Evolutionary conservation across 495 filamentous ascomycete species (phyloP).

Genomic region (Trichoderma reesei): DNA sequence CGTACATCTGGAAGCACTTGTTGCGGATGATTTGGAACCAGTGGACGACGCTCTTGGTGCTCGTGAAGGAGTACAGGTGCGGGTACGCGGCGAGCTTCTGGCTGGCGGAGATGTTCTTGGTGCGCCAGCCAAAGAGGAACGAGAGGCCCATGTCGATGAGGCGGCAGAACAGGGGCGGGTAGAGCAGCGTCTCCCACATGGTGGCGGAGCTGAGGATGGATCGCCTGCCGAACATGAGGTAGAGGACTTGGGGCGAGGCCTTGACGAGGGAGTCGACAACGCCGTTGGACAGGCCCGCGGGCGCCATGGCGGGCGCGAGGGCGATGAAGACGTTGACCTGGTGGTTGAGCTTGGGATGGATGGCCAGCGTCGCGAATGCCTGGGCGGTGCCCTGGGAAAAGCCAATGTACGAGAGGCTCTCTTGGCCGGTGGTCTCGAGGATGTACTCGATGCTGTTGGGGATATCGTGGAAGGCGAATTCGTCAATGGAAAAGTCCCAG

Average conservation of each 20-base stretch:
- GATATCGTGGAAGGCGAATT: constrained; percentile 97
- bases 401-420: constrained; percentile 88
- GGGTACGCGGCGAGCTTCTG: constrained; percentile 97
- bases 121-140: constrained; percentile 84
- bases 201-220: constrained; percentile 87
- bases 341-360: constrained; percentile 85
- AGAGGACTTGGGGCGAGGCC: constrained; percentile 85
- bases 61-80: constrained; percentile 92
- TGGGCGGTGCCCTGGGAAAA: constrained; percentile 97
- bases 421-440: constrained; percentile 68
- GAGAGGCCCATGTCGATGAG: constrained; percentile 72
- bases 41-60: constrained; percentile 90
- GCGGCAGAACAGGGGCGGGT: constrained; percentile 87
- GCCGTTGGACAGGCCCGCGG: constrained; percentile 76
- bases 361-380: constrained; percentile 88
- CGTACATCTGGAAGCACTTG: constrained; percentile 93
- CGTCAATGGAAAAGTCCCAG: constrained; percentile 96
- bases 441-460: constrained; percentile 91
- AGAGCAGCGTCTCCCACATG: constrained; percentile 95
- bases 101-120: constrained; percentile 70
- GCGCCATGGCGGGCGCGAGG: constrained; percentile 94
- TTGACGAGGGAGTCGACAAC: constrained; percentile 90
- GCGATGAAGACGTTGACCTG: constrained; percentile 95
- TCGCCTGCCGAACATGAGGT: constrained; percentile 87
- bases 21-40: constrained; percentile 99